Evolutionary conservation across 306 rosid genomes (phyloP).

Genomic region (Gastrolobium villosum): DNA sequence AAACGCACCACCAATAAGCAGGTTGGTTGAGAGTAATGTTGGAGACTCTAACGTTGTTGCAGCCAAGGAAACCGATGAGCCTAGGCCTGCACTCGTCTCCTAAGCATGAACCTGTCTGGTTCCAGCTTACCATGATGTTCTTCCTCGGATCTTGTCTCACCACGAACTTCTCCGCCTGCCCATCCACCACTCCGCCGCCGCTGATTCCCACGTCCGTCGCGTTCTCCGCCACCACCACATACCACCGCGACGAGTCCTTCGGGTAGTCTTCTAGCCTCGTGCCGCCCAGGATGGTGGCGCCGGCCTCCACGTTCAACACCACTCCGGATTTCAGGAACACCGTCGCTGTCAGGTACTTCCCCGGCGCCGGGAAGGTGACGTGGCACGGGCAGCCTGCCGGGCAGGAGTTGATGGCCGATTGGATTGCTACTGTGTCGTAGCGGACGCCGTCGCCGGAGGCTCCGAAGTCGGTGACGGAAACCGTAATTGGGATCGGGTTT

Average conservation of each 20-base stretch:
- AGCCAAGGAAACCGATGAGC: slow-evolving; percentile 75
- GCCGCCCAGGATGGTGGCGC: slow-evolving; percentile 80
- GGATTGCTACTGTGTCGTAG: slow-evolving; percentile 86
- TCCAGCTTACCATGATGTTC: slow-evolving; percentile 98
- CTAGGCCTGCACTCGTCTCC: slow-evolving; percentile 97
- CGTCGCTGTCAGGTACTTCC: slow-evolving; percentile 82
- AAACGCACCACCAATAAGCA: slow-evolving; percentile 90
- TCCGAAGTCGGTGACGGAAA: slow-evolving; percentile 78
- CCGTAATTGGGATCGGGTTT: slow-evolving; percentile 32
- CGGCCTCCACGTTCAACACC: slow-evolving; percentile 60
- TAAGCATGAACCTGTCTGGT: slow-evolving; percentile 73
- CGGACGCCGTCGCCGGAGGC: slow-evolving; percentile 78
- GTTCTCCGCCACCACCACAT: slow-evolving; percentile 87
- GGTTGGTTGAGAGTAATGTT: slow-evolving; percentile 72
- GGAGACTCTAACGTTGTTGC: slow-evolving; percentile 60
- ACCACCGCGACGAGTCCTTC: slow-evolving; percentile 70
- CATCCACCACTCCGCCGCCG: slow-evolving; percentile 94
- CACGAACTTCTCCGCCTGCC: slow-evolving; percentile 82
- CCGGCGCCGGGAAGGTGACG: slow-evolving; percentile 75
- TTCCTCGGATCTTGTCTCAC: slow-evolving; percentile 72
- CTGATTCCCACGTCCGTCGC: slow-evolving; percentile 75
- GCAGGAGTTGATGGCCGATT: slow-evolving; percentile 83
- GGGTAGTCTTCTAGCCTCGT: slow-evolving; percentile 72
- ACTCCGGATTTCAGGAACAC: slow-evolving; percentile 83
- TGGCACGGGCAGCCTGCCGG: slow-evolving; percentile 53